Conservation (phyloP, 352 stramenopile genomes). For the Pythium utonaiense region DNA sequence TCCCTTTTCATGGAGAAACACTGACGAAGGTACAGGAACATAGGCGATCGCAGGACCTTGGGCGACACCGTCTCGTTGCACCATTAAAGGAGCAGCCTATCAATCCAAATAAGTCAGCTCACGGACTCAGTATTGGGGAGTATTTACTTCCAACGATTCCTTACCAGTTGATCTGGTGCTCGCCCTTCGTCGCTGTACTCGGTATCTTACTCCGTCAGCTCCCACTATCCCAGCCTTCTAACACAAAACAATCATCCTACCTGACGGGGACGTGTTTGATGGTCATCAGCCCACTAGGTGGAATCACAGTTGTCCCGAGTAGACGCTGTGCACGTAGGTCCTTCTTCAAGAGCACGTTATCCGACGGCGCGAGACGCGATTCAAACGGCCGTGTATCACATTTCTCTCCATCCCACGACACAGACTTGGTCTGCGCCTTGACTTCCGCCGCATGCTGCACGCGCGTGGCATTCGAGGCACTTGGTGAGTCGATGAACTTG, state of each 20-base stretch:
- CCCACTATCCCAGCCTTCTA: background rate
- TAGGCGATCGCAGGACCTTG: slow-evolving; percentile 47
- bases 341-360: slow-evolving; percentile 11
- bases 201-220: background rate
- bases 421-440: slow-evolving; percentile 37
- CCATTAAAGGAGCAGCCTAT: slow-evolving; percentile 42
- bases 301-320: slow-evolving; percentile 12
- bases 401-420: slow-evolving; percentile 59
- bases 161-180: slow-evolving; percentile 2
- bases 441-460: slow-evolving; percentile 20
- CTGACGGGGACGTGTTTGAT: slow-evolving; percentile 19
- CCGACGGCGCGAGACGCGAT: slow-evolving; percentile 21
- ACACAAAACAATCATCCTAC: background rate
- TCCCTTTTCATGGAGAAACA: slow-evolving; percentile 59
- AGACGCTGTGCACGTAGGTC: slow-evolving; percentile 17
- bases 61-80: slow-evolving; percentile 42
- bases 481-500: slow-evolving; percentile 64
- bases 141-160: background rate
- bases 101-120: background rate
- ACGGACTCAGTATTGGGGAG: background rate
- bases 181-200: background rate
- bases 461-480: slow-evolving; percentile 29
- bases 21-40: slow-evolving; percentile 34
- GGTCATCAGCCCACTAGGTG: slow-evolving; percentile 19
- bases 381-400: slow-evolving; percentile 50